Evolutionary conservation across 225 moss, liverwort and hornwort genomes (phyloP).

Genomic region (Polytrichum commune): DNA sequence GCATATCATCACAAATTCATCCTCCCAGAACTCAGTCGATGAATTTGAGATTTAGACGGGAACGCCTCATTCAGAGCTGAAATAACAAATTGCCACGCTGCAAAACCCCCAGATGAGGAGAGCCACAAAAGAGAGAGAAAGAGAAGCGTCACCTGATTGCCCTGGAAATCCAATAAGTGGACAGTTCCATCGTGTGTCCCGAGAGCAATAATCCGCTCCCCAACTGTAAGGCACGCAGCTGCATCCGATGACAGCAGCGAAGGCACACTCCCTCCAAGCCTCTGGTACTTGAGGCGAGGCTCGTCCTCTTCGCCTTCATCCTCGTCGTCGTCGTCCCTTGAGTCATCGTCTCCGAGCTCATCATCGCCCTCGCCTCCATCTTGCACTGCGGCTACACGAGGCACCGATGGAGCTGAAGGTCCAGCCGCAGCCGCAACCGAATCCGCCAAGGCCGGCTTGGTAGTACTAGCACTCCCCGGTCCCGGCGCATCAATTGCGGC

Average conservation of each 20-base stretch:
- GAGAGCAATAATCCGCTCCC: constrained; percentile 90
- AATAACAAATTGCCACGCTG: too few species aligned
- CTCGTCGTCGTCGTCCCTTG: constrained; percentile 66
- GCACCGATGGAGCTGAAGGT: too few species aligned
- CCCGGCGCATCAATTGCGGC: too few species aligned
- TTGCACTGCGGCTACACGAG: constrained; percentile 21
- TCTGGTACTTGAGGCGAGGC: constrained; percentile 87
- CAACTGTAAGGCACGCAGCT: constrained; percentile 84
- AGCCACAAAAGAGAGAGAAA: constrained; percentile 11
- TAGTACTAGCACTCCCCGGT: too few species aligned
- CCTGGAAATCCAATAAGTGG: constrained; percentile 93
- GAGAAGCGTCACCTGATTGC: constrained; percentile 64
- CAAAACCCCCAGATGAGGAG: background rate
- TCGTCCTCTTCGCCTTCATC: constrained; percentile 88
- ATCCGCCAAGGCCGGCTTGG: too few species aligned
- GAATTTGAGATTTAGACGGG: too few species aligned
- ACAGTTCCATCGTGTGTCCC: constrained; percentile 89
- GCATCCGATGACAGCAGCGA: constrained; percentile 74
- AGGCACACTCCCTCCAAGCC: constrained; percentile 82
- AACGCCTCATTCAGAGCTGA: too few species aligned
- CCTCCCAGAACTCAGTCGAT: too few species aligned
- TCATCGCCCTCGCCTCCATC: constrained; percentile 88
- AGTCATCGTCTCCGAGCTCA: constrained; percentile 75
- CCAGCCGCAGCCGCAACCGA: too few species aligned
- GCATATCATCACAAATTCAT: too few species aligned